phyloP scores from a whole-genome alignment of 148 eudicot species.

The Euryodendron excelsum region DNA sequence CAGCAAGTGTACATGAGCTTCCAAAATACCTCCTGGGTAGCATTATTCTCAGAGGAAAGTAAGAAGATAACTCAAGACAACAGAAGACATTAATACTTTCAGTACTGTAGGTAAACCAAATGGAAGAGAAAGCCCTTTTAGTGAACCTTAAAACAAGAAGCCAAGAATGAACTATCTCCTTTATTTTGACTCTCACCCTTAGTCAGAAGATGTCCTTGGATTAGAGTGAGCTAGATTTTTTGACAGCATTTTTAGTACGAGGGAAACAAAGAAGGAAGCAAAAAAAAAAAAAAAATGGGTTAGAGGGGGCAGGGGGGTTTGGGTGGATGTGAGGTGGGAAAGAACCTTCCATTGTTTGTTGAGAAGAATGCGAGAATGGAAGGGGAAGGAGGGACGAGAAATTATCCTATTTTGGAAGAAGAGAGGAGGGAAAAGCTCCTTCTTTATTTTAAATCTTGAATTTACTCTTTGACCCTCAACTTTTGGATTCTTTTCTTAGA shows the following conservation, averaged over 20 bases:
- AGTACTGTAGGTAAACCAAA: background rate
- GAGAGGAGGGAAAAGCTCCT: no score
- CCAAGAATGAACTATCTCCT: background rate
- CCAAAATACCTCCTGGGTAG: background rate
- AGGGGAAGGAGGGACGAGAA: background rate
- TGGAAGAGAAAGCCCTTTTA: background rate
- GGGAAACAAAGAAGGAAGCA: background rate
- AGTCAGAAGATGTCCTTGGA: background rate
- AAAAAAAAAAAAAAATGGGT: background rate
- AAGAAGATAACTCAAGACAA: no score
- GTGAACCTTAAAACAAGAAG: background rate
- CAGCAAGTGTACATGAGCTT: background rate
- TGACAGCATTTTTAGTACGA: background rate
- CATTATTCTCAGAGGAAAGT: background rate
- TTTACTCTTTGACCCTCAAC: no score
- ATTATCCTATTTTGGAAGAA: no score
- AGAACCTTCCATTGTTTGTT: no score
- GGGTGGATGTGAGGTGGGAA: no score
- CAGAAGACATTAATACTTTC: no score
- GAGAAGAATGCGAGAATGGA: no score
- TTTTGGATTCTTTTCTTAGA: no score
- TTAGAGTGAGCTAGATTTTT: background rate
- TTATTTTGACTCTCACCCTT: background rate
- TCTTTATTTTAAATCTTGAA: no score
- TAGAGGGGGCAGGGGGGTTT: background rate